Base-by-base conservation (phyloP, 2,329 filamentous ascomycete genomes). In the Diatrype stigma region DNA sequence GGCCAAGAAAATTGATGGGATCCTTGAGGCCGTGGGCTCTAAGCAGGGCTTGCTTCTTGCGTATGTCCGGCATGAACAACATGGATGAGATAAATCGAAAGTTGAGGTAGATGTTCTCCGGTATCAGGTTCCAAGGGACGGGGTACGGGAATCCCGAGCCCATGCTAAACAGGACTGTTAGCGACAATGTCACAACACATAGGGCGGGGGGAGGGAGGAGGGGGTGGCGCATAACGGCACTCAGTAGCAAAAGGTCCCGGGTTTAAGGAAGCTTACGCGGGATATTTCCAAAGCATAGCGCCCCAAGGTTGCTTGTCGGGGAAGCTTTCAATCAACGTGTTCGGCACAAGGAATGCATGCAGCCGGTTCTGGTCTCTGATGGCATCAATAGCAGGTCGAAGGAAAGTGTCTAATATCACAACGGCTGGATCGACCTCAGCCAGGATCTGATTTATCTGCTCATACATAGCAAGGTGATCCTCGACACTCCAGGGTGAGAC, bases 201-300 rank as follows among this genome's bases (percentile, higher is more conserved):
- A 34, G 30, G 7, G 30, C 30, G 30, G 7, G 7, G 7, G 30
- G 14, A 7, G 30, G 30, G 7, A 34, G 14, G 14, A 34, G 12
- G 4, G 34, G 16, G 34, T 16, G 34, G 34, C 6, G 34, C 4
- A 12, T 37, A 34, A 34, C n/a, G 34, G 34, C 16, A 37, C 14
- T 37, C 10, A 30, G 26, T 10, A 6, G 26, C 10, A 30, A 10
- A 6, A 30, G 26, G 10, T 30, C 10, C 26, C 26, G 10, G 6
- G 10, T 22, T 8, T n/a, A 26, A 19, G n/a, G 42, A 8, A 10
- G 55, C 55, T 7, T 52, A 60, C 54, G 50, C 37, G 7, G 57
- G 57, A 47, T 58, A 55, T 46, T 62, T 62, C 58, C 54, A 60
- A 30, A 62, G 46, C 51, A 56, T 54, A 17, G 32, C 44, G 6